Percentiles rank a stretch among this genome's conserved stretches.
Evolutionary conservation across 2,329 filamentous ascomycete species (phyloP).

Genomic region (Pseudopithomyces maydicus): DNA sequence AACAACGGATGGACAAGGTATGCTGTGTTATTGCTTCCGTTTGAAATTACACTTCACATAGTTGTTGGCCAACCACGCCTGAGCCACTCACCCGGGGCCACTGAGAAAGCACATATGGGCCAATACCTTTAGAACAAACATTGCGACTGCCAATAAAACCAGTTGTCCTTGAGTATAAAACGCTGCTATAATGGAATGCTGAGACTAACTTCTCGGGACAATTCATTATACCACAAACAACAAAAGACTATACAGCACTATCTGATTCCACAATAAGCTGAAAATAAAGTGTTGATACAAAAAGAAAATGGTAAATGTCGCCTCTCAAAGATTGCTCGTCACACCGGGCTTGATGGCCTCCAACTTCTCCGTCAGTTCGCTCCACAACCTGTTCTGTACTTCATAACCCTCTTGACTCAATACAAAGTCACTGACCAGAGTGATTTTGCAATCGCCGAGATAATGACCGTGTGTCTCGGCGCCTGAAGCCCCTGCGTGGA

Average conservation of each 20-base stretch:
- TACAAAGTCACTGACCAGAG: constrained; percentile 38
- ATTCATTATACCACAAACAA: background rate
- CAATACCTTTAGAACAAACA: too few relatives aligned
- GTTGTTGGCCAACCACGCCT: background rate
- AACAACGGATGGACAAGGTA: too few relatives aligned
- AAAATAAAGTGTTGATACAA: too few relatives aligned
- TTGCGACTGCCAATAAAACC: too few relatives aligned
- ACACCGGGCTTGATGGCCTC: constrained; percentile 43
- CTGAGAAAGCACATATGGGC: too few relatives aligned
- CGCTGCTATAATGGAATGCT: too few relatives aligned
- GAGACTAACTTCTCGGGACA: background rate
- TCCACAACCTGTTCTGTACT: constrained; percentile 46
- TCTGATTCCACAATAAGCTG: too few relatives aligned
- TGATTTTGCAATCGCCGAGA: constrained; percentile 41
- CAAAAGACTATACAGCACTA: too few relatives aligned
- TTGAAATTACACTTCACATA: background rate
- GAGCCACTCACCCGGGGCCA: too few relatives aligned
- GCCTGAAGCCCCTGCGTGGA: constrained; percentile 43
- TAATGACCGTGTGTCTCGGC: constrained; percentile 49
- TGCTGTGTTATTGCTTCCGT: background rate
- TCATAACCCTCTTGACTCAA: constrained; percentile 42
- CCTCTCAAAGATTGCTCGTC: constrained; percentile 16
- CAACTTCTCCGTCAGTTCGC: constrained; percentile 46
- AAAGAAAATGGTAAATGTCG: too few relatives aligned
- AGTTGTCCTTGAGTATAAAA: too few relatives aligned